Conservation (phyloP, 2,329 filamentous ascomycete species). For the Xylaria sp. region DNA sequence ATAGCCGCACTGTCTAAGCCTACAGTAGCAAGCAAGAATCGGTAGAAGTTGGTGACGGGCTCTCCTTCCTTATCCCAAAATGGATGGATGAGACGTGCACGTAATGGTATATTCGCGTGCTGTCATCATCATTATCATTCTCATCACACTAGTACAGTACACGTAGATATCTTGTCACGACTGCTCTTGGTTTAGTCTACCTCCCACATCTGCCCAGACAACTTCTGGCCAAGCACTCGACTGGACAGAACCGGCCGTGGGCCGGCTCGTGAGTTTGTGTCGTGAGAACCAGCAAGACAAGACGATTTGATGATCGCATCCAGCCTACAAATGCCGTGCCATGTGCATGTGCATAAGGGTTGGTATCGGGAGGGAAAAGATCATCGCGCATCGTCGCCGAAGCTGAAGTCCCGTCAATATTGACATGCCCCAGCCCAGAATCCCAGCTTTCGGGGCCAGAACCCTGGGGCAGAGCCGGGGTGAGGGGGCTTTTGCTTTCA, state of each 20-base stretch:
- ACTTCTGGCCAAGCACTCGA: neutral
- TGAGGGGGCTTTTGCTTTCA: neutral
- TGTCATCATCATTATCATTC: neutral
- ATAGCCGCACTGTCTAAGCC: neutral
- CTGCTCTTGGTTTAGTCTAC: neutral
- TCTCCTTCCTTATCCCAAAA: neutral
- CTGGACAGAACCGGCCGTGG: neutral
- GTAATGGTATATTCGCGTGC: neutral
- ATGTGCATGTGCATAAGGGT: conserved; percentile 1
- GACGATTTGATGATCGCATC: conserved; percentile 3
- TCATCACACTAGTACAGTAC: neutral
- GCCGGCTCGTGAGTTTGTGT: neutral
- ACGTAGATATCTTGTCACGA: conserved; percentile 1
- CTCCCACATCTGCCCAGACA: neutral
- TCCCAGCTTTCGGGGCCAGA: conserved; percentile 5
- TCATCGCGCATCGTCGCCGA: conserved; percentile 13
- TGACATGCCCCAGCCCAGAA: conserved; percentile 5
- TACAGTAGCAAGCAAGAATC: too few species aligned
- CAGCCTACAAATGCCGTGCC: neutral
- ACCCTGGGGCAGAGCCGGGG: neutral
- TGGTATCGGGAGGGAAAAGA: conserved; percentile 17
- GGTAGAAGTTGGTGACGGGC: too few species aligned
- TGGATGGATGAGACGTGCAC: neutral
- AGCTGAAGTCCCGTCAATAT: conserved; percentile 21
- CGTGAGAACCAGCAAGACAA: neutral